Evolutionary conservation across 768 basidiomycete genomes (phyloP), one percentile per base, ranked within the genome.

Genomic region (Imleria badia): DNA sequence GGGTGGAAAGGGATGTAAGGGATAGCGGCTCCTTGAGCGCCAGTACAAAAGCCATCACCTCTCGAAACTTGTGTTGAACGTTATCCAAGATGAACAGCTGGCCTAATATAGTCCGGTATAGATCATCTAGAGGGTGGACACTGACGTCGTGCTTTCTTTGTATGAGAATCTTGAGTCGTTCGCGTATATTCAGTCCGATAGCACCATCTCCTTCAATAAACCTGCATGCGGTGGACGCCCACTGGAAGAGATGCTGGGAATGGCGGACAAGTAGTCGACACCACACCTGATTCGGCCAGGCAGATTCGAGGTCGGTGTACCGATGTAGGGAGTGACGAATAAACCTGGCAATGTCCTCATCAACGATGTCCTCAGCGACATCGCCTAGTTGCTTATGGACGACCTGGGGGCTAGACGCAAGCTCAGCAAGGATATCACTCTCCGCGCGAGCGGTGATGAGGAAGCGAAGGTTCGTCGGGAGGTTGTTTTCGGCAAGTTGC

Each of bases 181-280:
- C 56, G 13, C 5, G n/a, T 10, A 58, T 22, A 26, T 19, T 40
- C 15, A 60, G 48, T 15, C 62, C 65, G 20, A 48, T 34, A 11
- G 61, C 48, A 22, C 54, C 57, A n/a, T 55, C 55, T 9, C 67
- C 62, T 29, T 61, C 50, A 29, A 72, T 66, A 22, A 61, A 67
- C 11, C 45, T 51, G 55, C 69, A 70, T 7, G 65, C 72, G 3
- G 69, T 69, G 15, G 52, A 62, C 1, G 72, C 71, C 71, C 69
- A 73, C 48, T 72, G 66, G 48, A 73, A 72, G 22, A 72, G 65
- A 15, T 55, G 69, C 19, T 72, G 63, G 1, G 71, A 68, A 15
- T 51, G 63, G 14, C 54, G 33, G 36, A 62, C 60, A 19, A 72
- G 60, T 2, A 55, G 29, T 40, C 35, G 49, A 60, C 58, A 56